Base-by-base conservation (phyloP, 2,329 filamentous ascomycete species). In the Corniculantispora saksenae region DNA sequence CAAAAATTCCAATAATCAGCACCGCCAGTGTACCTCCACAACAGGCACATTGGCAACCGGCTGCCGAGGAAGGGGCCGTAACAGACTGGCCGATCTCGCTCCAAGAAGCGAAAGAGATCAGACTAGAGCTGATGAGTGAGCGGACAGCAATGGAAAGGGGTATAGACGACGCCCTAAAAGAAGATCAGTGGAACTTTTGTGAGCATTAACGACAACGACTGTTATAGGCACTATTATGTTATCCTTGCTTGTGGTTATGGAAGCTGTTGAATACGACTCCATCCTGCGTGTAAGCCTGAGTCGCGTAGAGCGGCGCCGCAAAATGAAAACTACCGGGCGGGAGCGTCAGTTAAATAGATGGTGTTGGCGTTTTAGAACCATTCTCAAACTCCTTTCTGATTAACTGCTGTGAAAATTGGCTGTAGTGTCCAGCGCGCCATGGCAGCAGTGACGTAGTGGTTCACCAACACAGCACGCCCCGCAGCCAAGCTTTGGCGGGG, bases 1-100 rank as follows among this genome's bases (percentile, higher is more conserved):
- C 87, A 0, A 70, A 80, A 21, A 69, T 78, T 1, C 80, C 79
- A 1, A 63, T 82, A 74, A 73, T 80, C 62, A 78, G 76, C 0
- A 82, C 80, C 8, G 76, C 78, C 38, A 81, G 80, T 43, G 76
- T 81, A 13, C 78, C 80, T 17, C 79, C 79, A 1, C 79, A 82
- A 71, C 79, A 78, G 68, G 66, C 65, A 15, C 65, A 75, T 47
- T 81, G 80, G 80, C 80, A 19, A 27, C 32, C 32, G 32, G 32
- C 32, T 32, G 6, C 32, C 10, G 32, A 32, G 32, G 32, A 32
- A 10, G 32, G 5, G 32, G 6, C 32, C 6, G 32, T 32, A 32
- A 10, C 5, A 32, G 51, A 35, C 15, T 54, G 51, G 51, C 51
- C 51, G 27, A 54, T 54, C 27, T 54, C 51, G 15, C 51, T 54